Evolutionary conservation across 2,329 filamentous ascomycete species (phyloP).

Genomic region (Phaeosphaeriaceae sp.): DNA sequence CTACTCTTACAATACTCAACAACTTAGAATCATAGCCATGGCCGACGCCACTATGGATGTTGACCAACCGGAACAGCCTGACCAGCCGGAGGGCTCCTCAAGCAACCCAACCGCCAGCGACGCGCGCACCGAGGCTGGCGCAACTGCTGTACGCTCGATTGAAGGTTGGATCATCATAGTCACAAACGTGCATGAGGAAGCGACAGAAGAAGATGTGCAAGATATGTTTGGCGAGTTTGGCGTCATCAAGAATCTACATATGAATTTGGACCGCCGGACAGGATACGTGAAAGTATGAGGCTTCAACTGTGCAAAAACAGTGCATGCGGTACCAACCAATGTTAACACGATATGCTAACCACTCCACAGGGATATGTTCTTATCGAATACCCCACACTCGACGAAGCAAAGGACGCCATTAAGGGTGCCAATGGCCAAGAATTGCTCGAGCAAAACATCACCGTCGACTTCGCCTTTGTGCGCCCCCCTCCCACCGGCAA

Average conservation of each 20-base stretch:
- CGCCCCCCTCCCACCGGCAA: slow-evolving; percentile 70
- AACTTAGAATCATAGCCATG: slow-evolving; percentile 40
- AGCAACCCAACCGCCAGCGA: slow-evolving; percentile 62
- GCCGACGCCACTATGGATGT: slow-evolving; percentile 57
- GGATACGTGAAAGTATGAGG: slow-evolving; percentile 79
- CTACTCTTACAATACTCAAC: slow-evolving; percentile 4
- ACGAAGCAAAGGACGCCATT: slow-evolving; percentile 81
- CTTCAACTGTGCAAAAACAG: too few species aligned
- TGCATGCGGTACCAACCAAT: too few species aligned
- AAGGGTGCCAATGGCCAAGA: slow-evolving; percentile 79
- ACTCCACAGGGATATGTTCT: slow-evolving; percentile 74
- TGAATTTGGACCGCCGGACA: slow-evolving; percentile 81
- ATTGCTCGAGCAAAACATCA: slow-evolving; percentile 79
- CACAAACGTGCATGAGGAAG: slow-evolving; percentile 87
- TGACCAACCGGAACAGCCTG: slow-evolving; percentile 48
- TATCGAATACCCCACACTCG: slow-evolving; percentile 81
- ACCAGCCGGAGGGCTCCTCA: slow-evolving; percentile 44
- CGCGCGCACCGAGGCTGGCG: slow-evolving; percentile 75
- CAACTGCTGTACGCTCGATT: slow-evolving; percentile 82
- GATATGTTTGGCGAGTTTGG: slow-evolving; percentile 85
- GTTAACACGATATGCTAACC: slow-evolving; percentile 72
- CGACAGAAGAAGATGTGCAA: slow-evolving; percentile 80
- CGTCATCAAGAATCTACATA: slow-evolving; percentile 84
- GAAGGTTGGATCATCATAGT: slow-evolving; percentile 90
- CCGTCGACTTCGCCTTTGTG: slow-evolving; percentile 86